These are phyloP conservation scores for Aquilaria agallochum DNA, from an alignment of 441 rosid genomes.

Conservation along the genomic window DNA sequence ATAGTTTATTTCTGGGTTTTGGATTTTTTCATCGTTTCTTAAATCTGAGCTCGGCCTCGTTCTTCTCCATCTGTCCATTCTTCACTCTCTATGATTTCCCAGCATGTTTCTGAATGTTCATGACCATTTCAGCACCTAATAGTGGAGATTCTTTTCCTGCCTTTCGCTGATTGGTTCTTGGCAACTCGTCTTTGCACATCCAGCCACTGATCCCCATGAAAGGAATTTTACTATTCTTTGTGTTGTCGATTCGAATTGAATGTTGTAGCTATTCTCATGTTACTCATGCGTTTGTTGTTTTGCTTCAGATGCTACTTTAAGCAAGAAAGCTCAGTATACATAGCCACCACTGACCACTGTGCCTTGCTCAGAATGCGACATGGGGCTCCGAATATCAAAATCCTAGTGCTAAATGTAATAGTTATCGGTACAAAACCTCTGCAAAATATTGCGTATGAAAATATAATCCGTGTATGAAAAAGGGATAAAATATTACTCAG, in stretches of 20 bases:
- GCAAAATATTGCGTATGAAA: too few species aligned
- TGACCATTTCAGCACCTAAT: too few species aligned
- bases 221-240: slow-evolving; percentile 19
- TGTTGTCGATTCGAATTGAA: neutral
- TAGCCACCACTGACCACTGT: slow-evolving; percentile 34
- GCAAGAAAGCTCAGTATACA: slow-evolving; percentile 28
- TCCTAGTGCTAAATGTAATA: slow-evolving; percentile 25
- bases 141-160: slow-evolving; percentile 3
- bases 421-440: too few species aligned
- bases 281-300: neutral
- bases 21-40: too few species aligned
- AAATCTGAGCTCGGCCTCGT: too few species aligned
- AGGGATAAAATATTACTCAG: too few species aligned
- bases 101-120: too few species aligned
- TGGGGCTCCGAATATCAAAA: slow-evolving; percentile 37
- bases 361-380: slow-evolving; percentile 20
- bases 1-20: too few species aligned
- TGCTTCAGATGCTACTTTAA: slow-evolving; percentile 41
- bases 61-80: too few species aligned
- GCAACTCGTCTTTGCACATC: slow-evolving; percentile 38
- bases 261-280: neutral
- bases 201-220: slow-evolving; percentile 38
- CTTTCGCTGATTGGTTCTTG: slow-evolving; percentile 16
- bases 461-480: too few species aligned
- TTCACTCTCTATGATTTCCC: too few species aligned